Evolutionary conservation across 768 basidiomycete species (phyloP), one percentile per base, ranked within the genome.

Genomic region (Naganishia kalamii): DNA sequence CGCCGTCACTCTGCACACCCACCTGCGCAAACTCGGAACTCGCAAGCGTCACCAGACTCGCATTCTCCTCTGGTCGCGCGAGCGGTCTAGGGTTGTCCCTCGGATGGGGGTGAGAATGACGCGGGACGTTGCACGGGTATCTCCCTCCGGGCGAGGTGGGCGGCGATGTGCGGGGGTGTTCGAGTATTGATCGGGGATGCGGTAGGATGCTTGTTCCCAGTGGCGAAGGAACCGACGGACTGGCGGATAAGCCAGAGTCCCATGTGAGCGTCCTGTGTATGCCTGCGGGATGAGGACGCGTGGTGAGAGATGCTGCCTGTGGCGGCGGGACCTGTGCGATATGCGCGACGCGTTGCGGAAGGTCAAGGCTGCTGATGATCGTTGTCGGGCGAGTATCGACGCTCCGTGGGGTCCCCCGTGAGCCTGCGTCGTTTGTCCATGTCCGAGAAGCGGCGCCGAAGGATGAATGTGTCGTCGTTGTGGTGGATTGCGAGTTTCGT

Each of bases 61-160:
- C 94, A 73, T 98, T 92, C 73, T 93, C 92, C 48, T 85, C 81
- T 0, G 94, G 93, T 23, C 90, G 88, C 6, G 90, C 90, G 17
- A 88, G 88, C 25, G 96, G 94, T 25, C 89, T 86, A 0, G 94
- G 94, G 74, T 99, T 99, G 77, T 96, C 90, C 49, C 92, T 85
- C 11, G 94, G 93, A 79, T 97, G 92, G 61, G 90, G 91, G n/a
- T 84, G 80, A 0, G 92, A 91, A 75, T 94, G 91, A 37, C 88
- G 83, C 0, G 93, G 94, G 10, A 90, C 90, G 74, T 92, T 90
- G 17, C 54, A 41, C 37, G 54, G 54, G 32, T 57, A 57, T 41
- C 40, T 10, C 19, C 40, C 11, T 41, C 40, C 19, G 10, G 11
- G 40, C 40, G 40, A 41, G 40, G 19, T 10, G 19, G 11, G 40